A percentile compares a stretch with the other conserved stretches of the same genome.
phyloP scores from a whole-genome alignment of 441 rosid genomes.

The Mallotus repandus region DNA sequence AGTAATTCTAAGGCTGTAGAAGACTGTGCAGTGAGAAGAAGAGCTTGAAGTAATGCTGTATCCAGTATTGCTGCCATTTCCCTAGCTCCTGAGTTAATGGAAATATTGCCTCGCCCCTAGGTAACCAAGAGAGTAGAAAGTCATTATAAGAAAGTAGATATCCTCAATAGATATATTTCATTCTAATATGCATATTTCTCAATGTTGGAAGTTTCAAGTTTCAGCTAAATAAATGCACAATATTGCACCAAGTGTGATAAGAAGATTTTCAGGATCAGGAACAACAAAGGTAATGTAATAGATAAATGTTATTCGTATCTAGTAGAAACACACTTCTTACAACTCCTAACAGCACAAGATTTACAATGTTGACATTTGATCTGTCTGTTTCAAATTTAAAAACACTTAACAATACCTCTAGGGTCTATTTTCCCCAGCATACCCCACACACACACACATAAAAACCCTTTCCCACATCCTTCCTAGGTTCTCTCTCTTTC shows the following conservation, averaged over 20 bases:
- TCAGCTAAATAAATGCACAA: background rate
- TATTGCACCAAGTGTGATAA: background rate
- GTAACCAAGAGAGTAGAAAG: conserved; percentile 20
- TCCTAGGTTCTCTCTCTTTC: background rate
- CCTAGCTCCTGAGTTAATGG: conserved; percentile 88
- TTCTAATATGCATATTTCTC: background rate
- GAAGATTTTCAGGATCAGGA: background rate
- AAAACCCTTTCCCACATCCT: no score
- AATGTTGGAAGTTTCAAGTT: background rate
- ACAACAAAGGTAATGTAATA: background rate
- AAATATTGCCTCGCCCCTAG: conserved; percentile 67
- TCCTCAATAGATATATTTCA: background rate
- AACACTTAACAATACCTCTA: background rate
- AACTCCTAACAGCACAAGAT: conserved; percentile 1
- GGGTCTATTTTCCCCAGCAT: no score
- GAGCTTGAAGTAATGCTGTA: conserved; percentile 91
- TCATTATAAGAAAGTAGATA: conserved; percentile 13
- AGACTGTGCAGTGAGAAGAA: conserved; percentile 87
- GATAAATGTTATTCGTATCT: background rate
- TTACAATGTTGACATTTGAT: background rate
- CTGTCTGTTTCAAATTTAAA: background rate
- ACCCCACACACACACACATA: no score
- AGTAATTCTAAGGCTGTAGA: conserved; percentile 76
- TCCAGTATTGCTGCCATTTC: conserved; percentile 94
- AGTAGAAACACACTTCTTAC: conserved; percentile 5